These are phyloP conservation scores for Aeminium ludgeri DNA, from an alignment of 495 filamentous ascomycete genomes.

Conservation along the genomic window DNA sequence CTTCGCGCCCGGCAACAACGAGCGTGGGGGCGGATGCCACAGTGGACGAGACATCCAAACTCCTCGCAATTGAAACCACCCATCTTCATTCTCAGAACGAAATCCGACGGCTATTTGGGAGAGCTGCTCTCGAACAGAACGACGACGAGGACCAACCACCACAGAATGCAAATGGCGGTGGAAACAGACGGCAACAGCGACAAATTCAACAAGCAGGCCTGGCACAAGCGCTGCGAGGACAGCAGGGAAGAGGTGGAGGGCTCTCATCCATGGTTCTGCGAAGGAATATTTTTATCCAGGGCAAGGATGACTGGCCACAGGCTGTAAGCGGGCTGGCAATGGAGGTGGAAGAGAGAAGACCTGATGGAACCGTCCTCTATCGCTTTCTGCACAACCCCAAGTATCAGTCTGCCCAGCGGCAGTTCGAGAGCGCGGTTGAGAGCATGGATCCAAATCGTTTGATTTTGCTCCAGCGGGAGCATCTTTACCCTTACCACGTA, in stretches of 20 bases:
- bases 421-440: conserved; percentile 65
- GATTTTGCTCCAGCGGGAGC: conserved; percentile 46
- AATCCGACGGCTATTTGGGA: conserved; percentile 85
- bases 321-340: conserved; percentile 71
- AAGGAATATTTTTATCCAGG: conserved; percentile 70
- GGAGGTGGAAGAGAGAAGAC: conserved; percentile 43
- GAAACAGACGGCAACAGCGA: conserved; percentile 31
- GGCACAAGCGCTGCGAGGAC: conserved; percentile 50
- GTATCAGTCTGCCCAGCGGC: conserved; percentile 61
- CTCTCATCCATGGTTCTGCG: conserved; percentile 52
- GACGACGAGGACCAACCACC: conserved; percentile 38
- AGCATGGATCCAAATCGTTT: conserved; percentile 63
- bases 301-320: conserved; percentile 81
- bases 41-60: conserved; percentile 31
- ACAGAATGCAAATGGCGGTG: conserved; percentile 30
- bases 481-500: conserved; percentile 76
- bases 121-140: conserved; percentile 46
- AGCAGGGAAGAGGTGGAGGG: conserved; percentile 40
- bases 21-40: conserved; percentile 17
- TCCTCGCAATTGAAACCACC: conserved; percentile 59
- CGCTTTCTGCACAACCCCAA: conserved; percentile 52
- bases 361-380: conserved; percentile 44
- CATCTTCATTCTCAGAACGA: conserved; percentile 78
- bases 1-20: conserved; percentile 19
- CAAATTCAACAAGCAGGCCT: conserved; percentile 40